These are phyloP conservation scores for Citrullus colocynthis DNA, from an alignment of 306 rosid species.

Conservation along the genomic window DNA sequence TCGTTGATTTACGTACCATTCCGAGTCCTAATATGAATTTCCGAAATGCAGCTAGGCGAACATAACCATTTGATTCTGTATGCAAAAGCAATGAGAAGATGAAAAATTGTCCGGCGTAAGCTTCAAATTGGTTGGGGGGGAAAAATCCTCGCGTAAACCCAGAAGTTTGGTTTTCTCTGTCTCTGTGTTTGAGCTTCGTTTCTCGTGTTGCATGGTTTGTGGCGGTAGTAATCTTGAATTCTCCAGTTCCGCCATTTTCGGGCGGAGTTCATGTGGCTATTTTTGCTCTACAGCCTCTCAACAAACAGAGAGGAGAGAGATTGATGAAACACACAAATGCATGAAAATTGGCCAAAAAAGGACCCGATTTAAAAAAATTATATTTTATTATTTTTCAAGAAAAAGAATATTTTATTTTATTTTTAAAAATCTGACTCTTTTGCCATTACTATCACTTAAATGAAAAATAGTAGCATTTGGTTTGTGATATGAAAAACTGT, in stretches of 20 bases:
- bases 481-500: no score
- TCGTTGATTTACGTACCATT: background rate
- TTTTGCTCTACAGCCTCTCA: background rate
- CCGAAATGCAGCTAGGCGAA: background rate
- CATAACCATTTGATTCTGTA: background rate
- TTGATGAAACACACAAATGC: background rate
- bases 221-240: constrained; percentile 1
- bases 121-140: background rate
- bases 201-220: constrained; percentile 3
- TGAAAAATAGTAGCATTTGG: no score
- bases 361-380: background rate
- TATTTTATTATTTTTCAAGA: background rate
- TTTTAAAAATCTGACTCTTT: no score
- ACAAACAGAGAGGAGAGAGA: background rate
- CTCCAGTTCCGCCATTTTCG: constrained; percentile 11
- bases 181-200: background rate
- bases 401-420: background rate
- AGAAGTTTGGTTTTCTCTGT: background rate
- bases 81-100: background rate
- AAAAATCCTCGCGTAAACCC: background rate
- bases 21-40: background rate
- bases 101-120: background rate
- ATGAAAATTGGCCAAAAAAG: background rate
- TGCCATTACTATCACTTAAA: no score
- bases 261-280: constrained; percentile 3